Percentiles rank a stretch among this genome's conserved stretches.
Conservation (phyloP, 495 filamentous ascomycete genomes). For the Aspergillus wentii region DNA sequence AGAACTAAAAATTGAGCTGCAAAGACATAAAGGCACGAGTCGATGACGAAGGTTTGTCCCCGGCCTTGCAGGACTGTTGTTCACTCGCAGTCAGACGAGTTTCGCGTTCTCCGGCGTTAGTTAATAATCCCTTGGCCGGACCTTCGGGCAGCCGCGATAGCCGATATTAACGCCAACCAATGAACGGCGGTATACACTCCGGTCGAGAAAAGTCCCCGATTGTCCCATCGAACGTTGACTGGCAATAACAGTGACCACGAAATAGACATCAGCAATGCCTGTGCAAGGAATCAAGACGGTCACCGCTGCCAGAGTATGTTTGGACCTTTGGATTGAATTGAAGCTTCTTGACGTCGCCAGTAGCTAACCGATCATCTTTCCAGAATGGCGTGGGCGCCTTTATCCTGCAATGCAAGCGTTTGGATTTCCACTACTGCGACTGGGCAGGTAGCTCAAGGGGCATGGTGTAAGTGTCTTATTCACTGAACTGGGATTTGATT, state of each 20-base stretch:
- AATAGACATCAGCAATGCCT: slow-evolving; percentile 53
- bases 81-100: too few species aligned
- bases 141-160: slow-evolving; percentile 9
- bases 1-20: slow-evolving; percentile 3
- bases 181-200: slow-evolving; percentile 4
- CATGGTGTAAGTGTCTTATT: slow-evolving; percentile 72
- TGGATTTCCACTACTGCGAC: slow-evolving; percentile 97
- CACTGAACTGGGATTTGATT: slow-evolving; percentile 1
- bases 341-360: neutral
- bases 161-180: slow-evolving; percentile 22
- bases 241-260: slow-evolving; percentile 2
- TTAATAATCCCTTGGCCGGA: too few species aligned
- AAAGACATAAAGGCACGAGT: slow-evolving; percentile 4
- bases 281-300: slow-evolving; percentile 53
- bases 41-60: neutral
- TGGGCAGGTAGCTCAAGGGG: slow-evolving; percentile 85
- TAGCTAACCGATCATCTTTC: slow-evolving; percentile 1
- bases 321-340: neutral
- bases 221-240: slow-evolving; percentile 2
- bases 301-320: slow-evolving; percentile 33
- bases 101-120: slow-evolving; percentile 8
- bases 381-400: slow-evolving; percentile 97
- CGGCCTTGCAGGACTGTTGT: slow-evolving; percentile 1
- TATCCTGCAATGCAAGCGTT: slow-evolving; percentile 90
- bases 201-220: slow-evolving; percentile 15